Percentiles rank a stretch among this genome's conserved stretches.
Conservation (phyloP, 2,329 filamentous ascomycete genomes). For the Xylaria sp. region DNA sequence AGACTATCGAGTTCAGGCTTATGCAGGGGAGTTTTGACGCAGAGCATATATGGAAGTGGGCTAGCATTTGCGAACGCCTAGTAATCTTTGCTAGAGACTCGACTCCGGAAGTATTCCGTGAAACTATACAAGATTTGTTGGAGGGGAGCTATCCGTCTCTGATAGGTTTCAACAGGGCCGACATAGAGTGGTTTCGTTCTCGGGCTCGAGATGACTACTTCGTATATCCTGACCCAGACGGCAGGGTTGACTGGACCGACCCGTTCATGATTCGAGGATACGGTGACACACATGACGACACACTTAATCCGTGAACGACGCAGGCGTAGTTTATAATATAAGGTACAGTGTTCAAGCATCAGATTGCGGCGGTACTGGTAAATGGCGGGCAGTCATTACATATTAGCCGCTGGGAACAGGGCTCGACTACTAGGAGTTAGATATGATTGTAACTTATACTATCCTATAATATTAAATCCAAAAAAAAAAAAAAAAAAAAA, state of each 20-base stretch:
- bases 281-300: constrained; percentile 29
- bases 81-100: constrained; percentile 51
- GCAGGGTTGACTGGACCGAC: constrained; percentile 30
- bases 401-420: not conserved
- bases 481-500: no score
- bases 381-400: not conserved
- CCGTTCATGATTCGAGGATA: constrained; percentile 40
- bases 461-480: not conserved
- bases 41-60: constrained; percentile 41
- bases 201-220: constrained; percentile 24
- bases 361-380: not conserved
- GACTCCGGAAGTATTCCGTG: constrained; percentile 43
- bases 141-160: not conserved
- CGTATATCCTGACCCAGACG: constrained; percentile 57
- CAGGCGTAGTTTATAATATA: not conserved
- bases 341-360: not conserved
- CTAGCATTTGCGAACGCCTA: constrained; percentile 30
- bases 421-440: not conserved
- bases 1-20: constrained; percentile 40
- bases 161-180: constrained; percentile 9
- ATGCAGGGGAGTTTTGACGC: constrained; percentile 43
- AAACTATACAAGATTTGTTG: constrained; percentile 1
- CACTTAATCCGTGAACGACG: not conserved
- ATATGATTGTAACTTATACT: not conserved
- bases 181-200: constrained; percentile 27